Percentiles rank a stretch among this genome's conserved stretches.
Evolutionary conservation across 257 asterid species (phyloP).

Genomic region (Plectranthus barbatus): DNA sequence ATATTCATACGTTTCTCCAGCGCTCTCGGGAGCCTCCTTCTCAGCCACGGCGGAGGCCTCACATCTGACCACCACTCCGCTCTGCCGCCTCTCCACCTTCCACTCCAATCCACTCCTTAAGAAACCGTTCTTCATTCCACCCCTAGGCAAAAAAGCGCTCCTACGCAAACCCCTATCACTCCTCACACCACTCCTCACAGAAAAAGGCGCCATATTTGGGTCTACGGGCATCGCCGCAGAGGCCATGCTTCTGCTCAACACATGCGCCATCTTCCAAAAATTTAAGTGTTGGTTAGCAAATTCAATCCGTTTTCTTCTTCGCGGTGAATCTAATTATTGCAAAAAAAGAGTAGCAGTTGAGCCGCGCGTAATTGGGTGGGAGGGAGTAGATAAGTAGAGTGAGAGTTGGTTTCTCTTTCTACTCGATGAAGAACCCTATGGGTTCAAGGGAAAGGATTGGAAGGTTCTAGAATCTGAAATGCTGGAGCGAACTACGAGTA

Average conservation of each 20-base stretch:
- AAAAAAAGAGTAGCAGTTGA: neutral
- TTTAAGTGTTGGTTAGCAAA: neutral
- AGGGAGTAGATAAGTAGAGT: slow-evolving; percentile 16
- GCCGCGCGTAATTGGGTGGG: slow-evolving; percentile 1
- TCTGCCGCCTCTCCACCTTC: slow-evolving; percentile 49
- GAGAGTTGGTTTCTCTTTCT: no score
- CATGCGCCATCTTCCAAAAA: slow-evolving; percentile 59
- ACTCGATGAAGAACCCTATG: no score
- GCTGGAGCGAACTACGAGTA: no score
- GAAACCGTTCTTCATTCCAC: slow-evolving; percentile 42
- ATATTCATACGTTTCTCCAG: slow-evolving; percentile 70
- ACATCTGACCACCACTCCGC: slow-evolving; percentile 64
- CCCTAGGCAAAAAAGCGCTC: slow-evolving; percentile 46
- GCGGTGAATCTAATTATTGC: neutral
- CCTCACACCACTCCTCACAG: slow-evolving; percentile 21
- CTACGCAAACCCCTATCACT: slow-evolving; percentile 32
- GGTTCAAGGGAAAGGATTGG: slow-evolving; percentile 43
- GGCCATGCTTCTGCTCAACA: slow-evolving; percentile 63
- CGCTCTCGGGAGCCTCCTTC: slow-evolving; percentile 65
- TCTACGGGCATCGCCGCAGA: slow-evolving; percentile 50
- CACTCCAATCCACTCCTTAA: slow-evolving; percentile 55
- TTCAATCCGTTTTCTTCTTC: slow-evolving; percentile 2
- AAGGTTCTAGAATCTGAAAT: slow-evolving; percentile 55
- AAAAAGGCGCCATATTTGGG: slow-evolving; percentile 39
- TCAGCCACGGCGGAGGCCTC: slow-evolving; percentile 86